Evolutionary conservation across 1,284 basidiomycete genomes (phyloP), one percentile per base, ranked within the genome.

Genomic region (Sanghuangporus baumii): DNA sequence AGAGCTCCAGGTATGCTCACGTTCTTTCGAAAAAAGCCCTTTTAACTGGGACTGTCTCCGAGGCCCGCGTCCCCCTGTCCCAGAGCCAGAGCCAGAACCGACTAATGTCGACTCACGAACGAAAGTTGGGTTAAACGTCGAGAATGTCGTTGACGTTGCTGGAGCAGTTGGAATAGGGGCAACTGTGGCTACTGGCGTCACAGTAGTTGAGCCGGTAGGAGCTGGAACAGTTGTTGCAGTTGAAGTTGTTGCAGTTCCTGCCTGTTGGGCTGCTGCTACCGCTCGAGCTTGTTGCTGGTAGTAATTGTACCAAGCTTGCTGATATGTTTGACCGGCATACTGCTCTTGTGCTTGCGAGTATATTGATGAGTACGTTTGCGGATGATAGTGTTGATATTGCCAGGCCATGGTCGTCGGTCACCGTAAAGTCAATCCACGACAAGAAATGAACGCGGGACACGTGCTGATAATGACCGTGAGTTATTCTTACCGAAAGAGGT

Each of bases 21-120:
- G 36, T 62, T 65, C 64, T 62, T 65, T 65, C 16, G 64, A 58
- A 47, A 65, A 65, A 16, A 65, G 51, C n/a, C 64, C 64, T 37
- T 57, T 65, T 6, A 65, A 18, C 47, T 65, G 60, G 37, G 64
- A 65, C 57, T 63, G 57, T 38, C 57, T 65, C 46, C 64, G 60
- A 47, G 62, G 55, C 12, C 62, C 62, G 5, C 58, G 62, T 12
- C 47, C 57, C 18, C 62, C 23, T n/a, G 59, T 41, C 7, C 61
- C 55, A 5, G 61, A 5, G 26, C 55, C 56, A 16, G 64, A 60
- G 5, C 56, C 57, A n/a, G 54, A 34, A 47, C 20, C 47, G 26
- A 3, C 26, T 6, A 38, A 52, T 16, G 20, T 46, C 31, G 56
- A n/a, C 8, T 61, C 48, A 31, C 55, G 59, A 46, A 43, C 50